Evolutionary conservation across 371 early-diverging fungal genomes (phyloP).

Genomic region (Nematocida ironsii): DNA sequence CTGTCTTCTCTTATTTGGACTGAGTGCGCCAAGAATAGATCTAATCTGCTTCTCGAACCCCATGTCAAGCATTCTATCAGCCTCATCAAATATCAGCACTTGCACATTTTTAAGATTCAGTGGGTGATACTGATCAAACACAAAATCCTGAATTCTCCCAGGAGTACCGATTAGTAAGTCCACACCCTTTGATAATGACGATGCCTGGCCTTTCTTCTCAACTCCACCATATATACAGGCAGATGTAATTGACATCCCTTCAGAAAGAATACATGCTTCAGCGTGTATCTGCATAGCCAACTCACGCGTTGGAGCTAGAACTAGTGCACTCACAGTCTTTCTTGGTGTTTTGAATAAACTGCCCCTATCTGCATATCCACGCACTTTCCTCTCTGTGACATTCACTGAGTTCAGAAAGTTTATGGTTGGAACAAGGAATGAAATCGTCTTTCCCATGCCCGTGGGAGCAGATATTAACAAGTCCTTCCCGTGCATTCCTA

Average conservation of each 20-base stretch:
- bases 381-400: background rate
- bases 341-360: background rate
- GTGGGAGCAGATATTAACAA: conserved; percentile 98
- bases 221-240: conserved; percentile 85
- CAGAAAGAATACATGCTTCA: conserved; percentile 82
- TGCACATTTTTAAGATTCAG: conserved; percentile 75
- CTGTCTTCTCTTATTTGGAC: conserved; percentile 38
- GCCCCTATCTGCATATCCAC: background rate
- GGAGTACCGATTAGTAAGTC: conserved; percentile 76
- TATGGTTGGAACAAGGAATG: conserved; percentile 73
- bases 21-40: conserved; percentile 41
- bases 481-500: conserved; percentile 88
- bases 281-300: conserved; percentile 89
- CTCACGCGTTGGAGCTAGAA: conserved; percentile 91
- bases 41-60: conserved; percentile 84
- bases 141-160: conserved; percentile 41
- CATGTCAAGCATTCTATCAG: conserved; percentile 94
- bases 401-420: background rate
- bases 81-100: conserved; percentile 94
- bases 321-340: conserved; percentile 68
- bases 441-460: conserved; percentile 83
- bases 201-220: conserved; percentile 84
- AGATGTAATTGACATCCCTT: conserved; percentile 77
- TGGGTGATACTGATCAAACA: background rate
- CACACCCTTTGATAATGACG: conserved; percentile 72